These are phyloP conservation scores for Saccharomycopsis fibuligera DNA, from an alignment of 805 yeast species.

Conservation along the genomic window DNA sequence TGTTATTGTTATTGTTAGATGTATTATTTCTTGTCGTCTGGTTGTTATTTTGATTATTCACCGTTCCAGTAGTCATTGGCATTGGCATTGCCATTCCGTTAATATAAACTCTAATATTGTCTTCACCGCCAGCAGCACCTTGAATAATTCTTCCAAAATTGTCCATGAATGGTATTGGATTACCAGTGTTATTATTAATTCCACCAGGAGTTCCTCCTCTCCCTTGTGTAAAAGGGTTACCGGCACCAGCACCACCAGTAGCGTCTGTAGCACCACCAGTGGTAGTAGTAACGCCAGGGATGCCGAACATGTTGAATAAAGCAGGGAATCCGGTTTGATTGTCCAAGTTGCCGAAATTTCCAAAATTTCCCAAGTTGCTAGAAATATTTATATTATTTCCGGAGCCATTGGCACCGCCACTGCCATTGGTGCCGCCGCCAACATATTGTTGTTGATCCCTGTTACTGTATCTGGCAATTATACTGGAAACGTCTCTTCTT, in stretches of 20 bases:
- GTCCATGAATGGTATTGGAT: not conserved
- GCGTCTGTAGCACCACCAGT: not conserved
- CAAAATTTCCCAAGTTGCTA: no score
- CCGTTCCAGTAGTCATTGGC: not conserved
- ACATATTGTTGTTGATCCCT: not conserved
- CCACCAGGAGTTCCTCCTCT: no score
- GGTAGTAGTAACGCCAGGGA: not conserved
- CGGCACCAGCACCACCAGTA: no score
- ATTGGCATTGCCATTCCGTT: not conserved
- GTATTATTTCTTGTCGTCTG: not conserved
- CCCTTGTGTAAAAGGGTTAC: no score
- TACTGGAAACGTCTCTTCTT: conserved; percentile 4
- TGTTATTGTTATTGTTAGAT: not conserved
- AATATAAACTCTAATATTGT: not conserved
- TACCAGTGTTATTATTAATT: not conserved
- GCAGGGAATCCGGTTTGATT: no score
- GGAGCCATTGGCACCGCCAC: conserved; percentile 1
- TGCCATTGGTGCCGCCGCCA: not conserved
- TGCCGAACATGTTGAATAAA: no score
- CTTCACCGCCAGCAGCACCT: not conserved
- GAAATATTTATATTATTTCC: no score
- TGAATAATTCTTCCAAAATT: not conserved
- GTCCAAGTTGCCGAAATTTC: no score
- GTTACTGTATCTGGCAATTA: not conserved
- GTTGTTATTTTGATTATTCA: not conserved